Base-by-base conservation (phyloP, 1,139 yeast species). In the Yamadazyma kanchanaburiensis region DNA sequence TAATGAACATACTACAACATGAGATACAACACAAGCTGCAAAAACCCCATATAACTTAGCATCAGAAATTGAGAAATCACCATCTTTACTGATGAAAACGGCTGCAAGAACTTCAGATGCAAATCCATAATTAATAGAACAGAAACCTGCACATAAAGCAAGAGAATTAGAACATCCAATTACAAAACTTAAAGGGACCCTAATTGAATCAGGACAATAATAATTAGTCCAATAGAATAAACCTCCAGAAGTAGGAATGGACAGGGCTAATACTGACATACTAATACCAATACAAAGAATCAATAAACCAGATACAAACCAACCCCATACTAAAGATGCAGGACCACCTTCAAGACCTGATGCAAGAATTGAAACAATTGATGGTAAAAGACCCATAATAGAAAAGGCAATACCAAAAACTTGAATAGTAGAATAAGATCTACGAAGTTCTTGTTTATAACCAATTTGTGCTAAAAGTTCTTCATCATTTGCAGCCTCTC, bases 161-260 rank as follows among this genome's bases (percentile, higher is more conserved):
- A 63, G 37, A 3, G 66, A 40, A 38, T 64, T 63, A 7, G 65
- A 46, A 35, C 63, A 56, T 1, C 65, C 70, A 40, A 81, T 75
- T 30, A 81, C 46, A 32, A 58, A 61, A 51, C 64, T 55, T 25
- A 62, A 46, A 0, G 64, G 64, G n/a, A 60, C 61, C 29, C 65
- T 42, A 12, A 49, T 20, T 2, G 38, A 28, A 27, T 55, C 62
- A 0, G 62, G 64, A 30, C 62, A 53, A 41, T 56, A 64, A 39
- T 58, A 62, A 37, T 59, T 61, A 4, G 77, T 51, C 72, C 78
- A 57, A 53, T 76, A 78, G 51, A 78, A 80, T 46, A 80, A 61
- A 8, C 87, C 88, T 34, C 88, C 87, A 13, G 80, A 69, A 4
- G 88, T 79, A 30, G 88, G 87, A 48, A 77, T 74, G n/a, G 85